phyloP scores from a whole-genome alignment of 345 rosid species.

The Jatropha curcas region DNA sequence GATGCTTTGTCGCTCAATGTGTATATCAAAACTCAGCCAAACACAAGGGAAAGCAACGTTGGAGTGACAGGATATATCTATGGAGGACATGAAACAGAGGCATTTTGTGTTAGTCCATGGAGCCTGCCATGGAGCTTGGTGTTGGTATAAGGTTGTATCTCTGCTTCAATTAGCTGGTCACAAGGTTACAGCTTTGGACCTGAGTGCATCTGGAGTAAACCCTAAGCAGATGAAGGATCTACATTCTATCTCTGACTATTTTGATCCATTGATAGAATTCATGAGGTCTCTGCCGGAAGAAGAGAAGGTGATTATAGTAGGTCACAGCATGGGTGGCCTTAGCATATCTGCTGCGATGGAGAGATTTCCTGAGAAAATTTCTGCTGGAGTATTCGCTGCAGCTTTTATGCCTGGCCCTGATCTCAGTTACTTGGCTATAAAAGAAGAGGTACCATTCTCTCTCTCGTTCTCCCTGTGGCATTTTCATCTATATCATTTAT shows the following conservation, averaged over 20 bases:
- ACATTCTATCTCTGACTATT: conserved; percentile 26
- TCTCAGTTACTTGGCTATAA: conserved; percentile 16
- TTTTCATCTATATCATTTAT: too few species aligned
- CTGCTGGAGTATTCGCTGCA: conserved; percentile 31
- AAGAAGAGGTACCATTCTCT: conserved; percentile 38
- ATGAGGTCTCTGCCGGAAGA: conserved; percentile 26
- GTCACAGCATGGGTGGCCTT: conserved; percentile 41
- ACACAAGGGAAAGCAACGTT: background rate
- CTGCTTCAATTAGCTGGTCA: conserved; percentile 27
- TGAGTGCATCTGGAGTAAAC: conserved; percentile 35
- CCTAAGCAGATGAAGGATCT: conserved; percentile 30
- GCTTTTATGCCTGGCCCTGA: conserved; percentile 42
- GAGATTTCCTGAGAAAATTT: conserved; percentile 40
- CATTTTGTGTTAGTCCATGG: conserved; percentile 34
- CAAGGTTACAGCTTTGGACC: conserved; percentile 33
- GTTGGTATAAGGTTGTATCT: conserved; percentile 40
- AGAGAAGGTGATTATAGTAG: conserved; percentile 45
- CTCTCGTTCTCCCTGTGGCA: too few species aligned
- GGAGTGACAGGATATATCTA: too few species aligned
- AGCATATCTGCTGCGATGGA: conserved; percentile 43
- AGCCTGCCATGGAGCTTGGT: conserved; percentile 39
- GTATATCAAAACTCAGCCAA: background rate
- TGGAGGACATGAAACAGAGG: background rate
- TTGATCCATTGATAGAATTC: conserved; percentile 38
- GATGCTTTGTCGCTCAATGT: background rate